Evolutionary conservation across 1,284 basidiomycete genomes (phyloP), one percentile per base, ranked within the genome.

Genomic region (Sphagnurus paluster): DNA sequence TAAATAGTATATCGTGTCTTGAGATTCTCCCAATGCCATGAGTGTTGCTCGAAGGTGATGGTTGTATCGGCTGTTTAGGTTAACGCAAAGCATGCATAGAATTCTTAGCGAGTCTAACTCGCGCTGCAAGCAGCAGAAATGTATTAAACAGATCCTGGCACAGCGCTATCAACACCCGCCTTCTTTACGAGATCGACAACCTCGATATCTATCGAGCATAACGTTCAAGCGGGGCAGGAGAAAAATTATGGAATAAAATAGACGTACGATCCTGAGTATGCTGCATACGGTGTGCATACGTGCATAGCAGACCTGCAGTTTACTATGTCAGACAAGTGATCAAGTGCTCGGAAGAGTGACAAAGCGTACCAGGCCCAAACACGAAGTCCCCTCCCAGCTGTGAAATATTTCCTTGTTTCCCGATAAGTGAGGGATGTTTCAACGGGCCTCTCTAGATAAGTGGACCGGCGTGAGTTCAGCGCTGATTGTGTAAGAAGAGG

Each of bases 341-440:
- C 11, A 8, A 28, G 28, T 9, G 24, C 6, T 34, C 13, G 13
- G 6, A 5, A 34, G 9, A 5, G 21, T 23, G 20, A 4, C 10
- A n/a, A 29, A 16, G 9, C 23, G 10, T 53, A 77, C 77, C 78
- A 24, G 78, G 77, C 19, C 78, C 79, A 39, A 84, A 69, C 19
- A 84, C 62, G 49, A 84, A 84, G 29, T 84, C 82, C 2, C 80
- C 82, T 1, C 82, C 82, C 0, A 80, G 62, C 57, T 86, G 82
- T 0, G 75, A 70, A 13, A 77, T 59, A 36, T 79, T 77, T 0
- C 82, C 82, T 49, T 81, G 75, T 54, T 82, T 83, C 1, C 80
- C 80, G 10, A 82, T 63, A 19, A 74, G 61, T 3, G 55, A 55
- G 1, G 74, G 74, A 41, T 74, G 64, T 56, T 70, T 72, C n/a